Evolutionary conservation across 371 early-diverging fungal species (phyloP).

Genomic region (Mucor plumbeus): DNA sequence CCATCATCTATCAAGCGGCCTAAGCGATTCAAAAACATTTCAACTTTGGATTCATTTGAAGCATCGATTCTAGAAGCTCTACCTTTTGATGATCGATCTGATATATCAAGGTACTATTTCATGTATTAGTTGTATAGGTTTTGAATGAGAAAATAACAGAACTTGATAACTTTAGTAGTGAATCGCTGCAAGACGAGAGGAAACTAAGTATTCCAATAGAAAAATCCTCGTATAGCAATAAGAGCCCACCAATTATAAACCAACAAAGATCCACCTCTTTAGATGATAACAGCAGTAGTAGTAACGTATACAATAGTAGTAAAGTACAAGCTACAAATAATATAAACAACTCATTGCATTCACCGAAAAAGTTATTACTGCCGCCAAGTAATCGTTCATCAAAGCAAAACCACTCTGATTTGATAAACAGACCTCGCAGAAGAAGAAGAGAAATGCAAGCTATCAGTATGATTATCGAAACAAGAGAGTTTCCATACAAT

Average conservation of each 20-base stretch:
- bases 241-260: not conserved
- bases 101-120: not conserved
- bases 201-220: not conserved
- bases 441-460: conserved; percentile 59
- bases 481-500: conserved; percentile 45
- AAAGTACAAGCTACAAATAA: too few species aligned
- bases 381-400: not conserved
- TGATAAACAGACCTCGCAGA: conserved; percentile 35
- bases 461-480: conserved; percentile 57
- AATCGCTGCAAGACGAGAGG: not conserved
- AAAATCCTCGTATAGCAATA: not conserved
- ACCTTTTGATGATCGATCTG: not conserved
- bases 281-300: not conserved
- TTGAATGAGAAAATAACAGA: too few species aligned
- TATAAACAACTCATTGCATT: not conserved
- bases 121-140: too few species aligned
- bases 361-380: conserved; percentile 3
- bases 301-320: not conserved
- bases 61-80: conserved; percentile 2
- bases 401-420: not conserved
- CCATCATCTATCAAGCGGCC: not conserved
- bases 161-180: not conserved
- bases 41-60: conserved; percentile 14
- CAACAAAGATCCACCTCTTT: not conserved
- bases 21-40: not conserved